Evolutionary conservation across 2,329 filamentous ascomycete genomes (phyloP).

Genomic region (Akanthomyces uredinophilus): DNA sequence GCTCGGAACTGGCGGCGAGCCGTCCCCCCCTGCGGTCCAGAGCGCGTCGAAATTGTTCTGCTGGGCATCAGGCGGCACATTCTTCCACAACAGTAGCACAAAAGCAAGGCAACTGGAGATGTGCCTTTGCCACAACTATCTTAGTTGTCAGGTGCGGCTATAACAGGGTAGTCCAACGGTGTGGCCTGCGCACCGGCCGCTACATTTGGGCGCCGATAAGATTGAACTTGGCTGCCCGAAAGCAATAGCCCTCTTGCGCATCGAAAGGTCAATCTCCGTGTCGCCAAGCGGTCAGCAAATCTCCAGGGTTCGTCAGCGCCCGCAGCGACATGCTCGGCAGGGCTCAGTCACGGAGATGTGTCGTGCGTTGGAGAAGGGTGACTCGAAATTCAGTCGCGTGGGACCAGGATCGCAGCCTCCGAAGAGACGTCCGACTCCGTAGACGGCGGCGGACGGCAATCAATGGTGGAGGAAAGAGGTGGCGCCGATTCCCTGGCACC

Average conservation of each 20-base stretch:
- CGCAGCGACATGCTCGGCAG: background rate
- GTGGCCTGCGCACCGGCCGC: background rate
- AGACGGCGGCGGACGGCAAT: constrained; percentile 8
- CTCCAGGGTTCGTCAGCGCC: background rate
- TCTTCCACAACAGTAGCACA: background rate
- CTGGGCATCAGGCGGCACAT: background rate
- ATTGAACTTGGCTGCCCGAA: constrained; percentile 6
- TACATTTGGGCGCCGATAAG: constrained; percentile 7
- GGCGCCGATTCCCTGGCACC: constrained; percentile 2
- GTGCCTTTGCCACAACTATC: background rate
- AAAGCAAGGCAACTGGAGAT: background rate
- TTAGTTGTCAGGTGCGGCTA: background rate
- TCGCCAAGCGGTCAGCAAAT: background rate
- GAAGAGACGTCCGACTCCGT: constrained; percentile 4
- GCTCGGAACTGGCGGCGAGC: background rate
- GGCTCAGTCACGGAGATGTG: background rate
- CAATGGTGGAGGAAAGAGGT: background rate
- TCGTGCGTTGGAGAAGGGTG: background rate
- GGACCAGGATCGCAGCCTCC: background rate
- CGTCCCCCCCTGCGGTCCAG: background rate
- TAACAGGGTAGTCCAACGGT: background rate
- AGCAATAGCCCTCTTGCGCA: background rate
- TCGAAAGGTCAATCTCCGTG: background rate
- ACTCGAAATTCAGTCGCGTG: constrained; percentile 1
- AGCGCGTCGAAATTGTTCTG: background rate